A percentile compares a stretch with the other conserved stretches of the same genome.
Evolutionary conservation across 805 yeast genomes (phyloP).

Genomic region (Sporopachydermia quercuum): DNA sequence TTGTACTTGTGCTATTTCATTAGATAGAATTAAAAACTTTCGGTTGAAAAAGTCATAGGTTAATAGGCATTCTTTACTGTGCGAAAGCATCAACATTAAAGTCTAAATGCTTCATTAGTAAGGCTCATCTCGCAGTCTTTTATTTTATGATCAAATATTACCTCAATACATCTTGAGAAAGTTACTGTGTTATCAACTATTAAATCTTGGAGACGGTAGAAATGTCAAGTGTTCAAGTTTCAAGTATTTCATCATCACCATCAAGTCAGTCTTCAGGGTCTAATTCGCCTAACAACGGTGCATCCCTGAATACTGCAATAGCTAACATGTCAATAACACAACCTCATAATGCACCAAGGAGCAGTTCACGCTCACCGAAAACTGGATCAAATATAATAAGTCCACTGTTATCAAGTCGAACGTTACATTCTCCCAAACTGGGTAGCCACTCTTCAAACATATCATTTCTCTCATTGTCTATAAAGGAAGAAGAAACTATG

Average conservation of each 20-base stretch:
- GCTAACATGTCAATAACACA: constrained; percentile 1
- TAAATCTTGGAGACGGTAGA: too few species aligned
- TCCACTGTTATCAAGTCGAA: background rate
- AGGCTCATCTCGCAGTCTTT: too few species aligned
- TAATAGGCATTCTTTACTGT: too few species aligned
- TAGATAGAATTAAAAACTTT: too few species aligned
- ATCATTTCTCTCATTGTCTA: background rate
- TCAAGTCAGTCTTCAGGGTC: background rate
- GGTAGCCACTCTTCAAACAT: background rate
- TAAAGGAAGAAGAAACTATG: background rate
- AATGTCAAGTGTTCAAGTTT: background rate
- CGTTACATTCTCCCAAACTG: background rate
- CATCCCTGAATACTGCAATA: background rate
- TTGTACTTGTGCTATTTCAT: too few species aligned
- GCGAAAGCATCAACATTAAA: too few species aligned
- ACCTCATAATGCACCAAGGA: background rate
- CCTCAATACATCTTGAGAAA: too few species aligned
- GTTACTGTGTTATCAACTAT: too few species aligned
- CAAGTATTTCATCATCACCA: background rate
- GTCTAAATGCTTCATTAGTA: too few species aligned
- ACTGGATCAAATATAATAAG: background rate
- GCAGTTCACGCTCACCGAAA: background rate
- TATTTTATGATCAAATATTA: too few species aligned
- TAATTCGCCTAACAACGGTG: background rate
- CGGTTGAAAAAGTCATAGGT: too few species aligned